phyloP scores from a whole-genome alignment of 441 rosid species.

The Gossypium schwendimanii region DNA sequence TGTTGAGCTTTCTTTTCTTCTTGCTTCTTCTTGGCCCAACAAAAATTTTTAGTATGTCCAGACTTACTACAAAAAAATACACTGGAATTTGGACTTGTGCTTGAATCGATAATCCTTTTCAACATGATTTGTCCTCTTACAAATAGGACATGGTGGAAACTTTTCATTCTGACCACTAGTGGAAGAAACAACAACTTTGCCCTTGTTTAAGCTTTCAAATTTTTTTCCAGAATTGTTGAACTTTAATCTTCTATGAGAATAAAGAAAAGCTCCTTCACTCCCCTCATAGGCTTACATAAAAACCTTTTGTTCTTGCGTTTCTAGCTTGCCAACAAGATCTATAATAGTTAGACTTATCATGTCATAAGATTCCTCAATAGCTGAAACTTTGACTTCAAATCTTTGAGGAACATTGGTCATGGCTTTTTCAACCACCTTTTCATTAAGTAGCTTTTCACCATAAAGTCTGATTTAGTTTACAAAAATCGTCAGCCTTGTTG shows the following conservation, averaged over 20 bases:
- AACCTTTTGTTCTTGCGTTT: not conserved
- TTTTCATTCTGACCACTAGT: not conserved
- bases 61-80: too few species aligned
- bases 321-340: not conserved
- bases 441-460: too few species aligned
- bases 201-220: not conserved
- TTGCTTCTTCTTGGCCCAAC: too few species aligned
- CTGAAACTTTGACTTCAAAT: not conserved
- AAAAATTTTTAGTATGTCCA: too few species aligned
- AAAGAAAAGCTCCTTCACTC: not conserved
- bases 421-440: not conserved
- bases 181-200: not conserved
- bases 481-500: too few species aligned
- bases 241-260: not conserved
- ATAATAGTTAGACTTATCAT: not conserved
- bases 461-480: too few species aligned
- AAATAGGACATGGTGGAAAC: not conserved
- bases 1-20: too few species aligned
- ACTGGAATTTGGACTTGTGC: too few species aligned
- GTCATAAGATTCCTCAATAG: not conserved
- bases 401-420: not conserved
- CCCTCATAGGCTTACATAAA: not conserved
- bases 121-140: too few species aligned
- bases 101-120: too few species aligned
- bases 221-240: too few species aligned